phyloP scores from a whole-genome alignment of 306 rosid genomes.

The Benincasa hispida region DNA sequence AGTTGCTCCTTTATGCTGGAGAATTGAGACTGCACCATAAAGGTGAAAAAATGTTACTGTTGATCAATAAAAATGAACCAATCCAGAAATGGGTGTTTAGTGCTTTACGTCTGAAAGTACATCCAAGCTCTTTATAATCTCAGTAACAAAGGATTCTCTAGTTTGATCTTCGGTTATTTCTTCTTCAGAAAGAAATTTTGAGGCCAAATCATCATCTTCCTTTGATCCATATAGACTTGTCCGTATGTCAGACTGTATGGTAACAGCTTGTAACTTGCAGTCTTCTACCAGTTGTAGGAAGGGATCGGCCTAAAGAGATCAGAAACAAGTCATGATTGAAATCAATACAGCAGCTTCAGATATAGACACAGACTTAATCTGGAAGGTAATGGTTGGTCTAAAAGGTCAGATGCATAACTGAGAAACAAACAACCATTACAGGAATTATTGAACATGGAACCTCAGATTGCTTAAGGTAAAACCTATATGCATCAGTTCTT shows the following conservation, averaged over 20 bases:
- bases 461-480: background rate
- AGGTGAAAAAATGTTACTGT: background rate
- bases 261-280: slow-evolving; percentile 50
- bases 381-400: background rate
- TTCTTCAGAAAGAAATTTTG: slow-evolving; percentile 32
- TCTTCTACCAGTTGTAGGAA: slow-evolving; percentile 60
- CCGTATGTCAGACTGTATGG: slow-evolving; percentile 19
- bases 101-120: slow-evolving; percentile 41
- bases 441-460: background rate
- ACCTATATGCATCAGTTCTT: background rate
- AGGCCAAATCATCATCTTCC: slow-evolving; percentile 62
- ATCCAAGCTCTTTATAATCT: slow-evolving; percentile 53
- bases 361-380: background rate
- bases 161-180: slow-evolving; percentile 26
- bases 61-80: background rate
- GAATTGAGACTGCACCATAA: slow-evolving; percentile 40
- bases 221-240: slow-evolving; percentile 49
- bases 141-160: slow-evolving; percentile 45
- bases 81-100: background rate
- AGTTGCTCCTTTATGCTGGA: slow-evolving; percentile 46
- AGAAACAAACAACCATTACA: background rate
- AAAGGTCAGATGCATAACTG: background rate
- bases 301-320: slow-evolving; percentile 58
- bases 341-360: background rate
- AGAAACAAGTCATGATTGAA: slow-evolving; percentile 5